Evolutionary conservation across 1,139 yeast species (phyloP).

Genomic region (Schizosaccharomyces versatilis): DNA sequence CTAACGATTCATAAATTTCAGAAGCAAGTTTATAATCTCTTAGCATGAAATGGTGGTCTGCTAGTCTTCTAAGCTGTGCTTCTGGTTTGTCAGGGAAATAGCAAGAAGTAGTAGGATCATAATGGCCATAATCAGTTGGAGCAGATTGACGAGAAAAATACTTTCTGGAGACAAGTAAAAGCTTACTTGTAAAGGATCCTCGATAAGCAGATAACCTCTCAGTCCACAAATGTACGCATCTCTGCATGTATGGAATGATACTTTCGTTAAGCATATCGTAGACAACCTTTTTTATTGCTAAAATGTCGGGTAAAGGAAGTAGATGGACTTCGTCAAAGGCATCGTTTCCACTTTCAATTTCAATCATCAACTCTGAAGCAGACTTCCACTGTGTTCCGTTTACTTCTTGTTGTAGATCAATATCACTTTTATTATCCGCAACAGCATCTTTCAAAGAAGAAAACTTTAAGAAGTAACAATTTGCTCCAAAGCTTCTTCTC

Average conservation of each 20-base stretch:
- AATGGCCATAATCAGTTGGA: constrained; percentile 15
- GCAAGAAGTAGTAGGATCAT: constrained; percentile 28
- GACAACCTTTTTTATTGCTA: constrained; percentile 6
- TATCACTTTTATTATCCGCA: not conserved
- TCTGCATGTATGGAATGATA: constrained; percentile 53
- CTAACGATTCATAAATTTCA: constrained; percentile 59
- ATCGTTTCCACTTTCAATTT: not conserved
- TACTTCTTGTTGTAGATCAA: not conserved
- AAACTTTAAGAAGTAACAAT: constrained; percentile 16
- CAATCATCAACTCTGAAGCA: not conserved
- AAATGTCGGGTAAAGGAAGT: constrained; percentile 13
- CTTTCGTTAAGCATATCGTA: constrained; percentile 3
- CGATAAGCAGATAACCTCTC: constrained; percentile 43
- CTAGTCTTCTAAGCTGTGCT: constrained; percentile 55
- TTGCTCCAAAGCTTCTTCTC: constrained; percentile 14
- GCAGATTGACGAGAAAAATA: constrained; percentile 22
- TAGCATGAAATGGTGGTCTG: constrained; percentile 79
- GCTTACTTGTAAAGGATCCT: constrained; percentile 48
- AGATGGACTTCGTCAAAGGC: not conserved
- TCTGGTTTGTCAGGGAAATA: constrained; percentile 47
- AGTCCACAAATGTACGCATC: constrained; percentile 53
- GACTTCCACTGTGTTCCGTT: not conserved
- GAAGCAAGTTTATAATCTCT: constrained; percentile 75
- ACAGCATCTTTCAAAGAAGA: not conserved
- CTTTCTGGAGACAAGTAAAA: constrained; percentile 45